phyloP scores from a whole-genome alignment of 2,329 filamentous ascomycete species.

The Pseudogymnoascus pannorum region DNA sequence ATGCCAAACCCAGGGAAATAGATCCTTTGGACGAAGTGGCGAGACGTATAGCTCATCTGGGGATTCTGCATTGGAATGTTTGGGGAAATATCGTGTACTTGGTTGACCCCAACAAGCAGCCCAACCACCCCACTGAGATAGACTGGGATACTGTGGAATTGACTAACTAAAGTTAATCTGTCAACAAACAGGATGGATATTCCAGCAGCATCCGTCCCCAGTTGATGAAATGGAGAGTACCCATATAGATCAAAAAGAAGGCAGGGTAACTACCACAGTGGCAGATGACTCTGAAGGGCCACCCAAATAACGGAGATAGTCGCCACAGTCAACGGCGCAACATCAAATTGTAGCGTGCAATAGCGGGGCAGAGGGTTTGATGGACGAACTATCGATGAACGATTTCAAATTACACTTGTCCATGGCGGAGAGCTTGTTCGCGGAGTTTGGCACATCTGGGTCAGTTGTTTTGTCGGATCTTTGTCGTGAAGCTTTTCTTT shows the following conservation, averaged over 20 bases:
- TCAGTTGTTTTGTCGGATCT: background rate
- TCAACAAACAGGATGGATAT: background rate
- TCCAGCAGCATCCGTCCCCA: background rate
- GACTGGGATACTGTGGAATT: background rate
- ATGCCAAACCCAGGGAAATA: background rate
- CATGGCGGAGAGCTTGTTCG: background rate
- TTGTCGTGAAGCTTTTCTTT: background rate
- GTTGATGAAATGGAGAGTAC: background rate
- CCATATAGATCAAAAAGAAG: background rate
- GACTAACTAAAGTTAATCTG: background rate
- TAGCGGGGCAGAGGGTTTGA: background rate
- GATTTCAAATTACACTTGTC: background rate
- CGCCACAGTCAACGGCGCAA: background rate
- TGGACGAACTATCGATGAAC: background rate
- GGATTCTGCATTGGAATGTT: constrained; percentile 81
- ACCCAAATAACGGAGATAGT: background rate
- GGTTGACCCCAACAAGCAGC: constrained; percentile 22
- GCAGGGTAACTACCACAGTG: background rate
- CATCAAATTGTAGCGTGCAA: background rate
- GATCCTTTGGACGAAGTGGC: constrained; percentile 56
- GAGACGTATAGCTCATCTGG: constrained; percentile 72
- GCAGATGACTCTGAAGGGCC: background rate
- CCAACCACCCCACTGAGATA: background rate
- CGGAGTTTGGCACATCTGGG: background rate
- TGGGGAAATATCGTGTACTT: constrained; percentile 72